Percentiles rank a stretch among this genome's conserved stretches.
These are phyloP conservation scores for Meyerozyma athensensis DNA, from an alignment of 1,139 yeast genomes.

Conservation along the genomic window DNA sequence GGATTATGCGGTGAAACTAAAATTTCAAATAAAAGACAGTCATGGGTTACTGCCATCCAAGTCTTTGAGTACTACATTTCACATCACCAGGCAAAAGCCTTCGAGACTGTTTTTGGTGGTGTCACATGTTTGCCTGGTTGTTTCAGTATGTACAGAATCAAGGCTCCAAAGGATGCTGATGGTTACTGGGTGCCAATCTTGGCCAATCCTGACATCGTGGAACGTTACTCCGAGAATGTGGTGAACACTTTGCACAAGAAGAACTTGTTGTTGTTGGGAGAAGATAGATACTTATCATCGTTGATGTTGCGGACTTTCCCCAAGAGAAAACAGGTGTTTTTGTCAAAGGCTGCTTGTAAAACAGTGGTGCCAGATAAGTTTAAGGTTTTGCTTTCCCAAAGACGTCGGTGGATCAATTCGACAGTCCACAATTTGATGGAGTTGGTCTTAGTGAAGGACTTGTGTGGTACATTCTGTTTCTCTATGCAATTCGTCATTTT, in stretches of 20 bases:
- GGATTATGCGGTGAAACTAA: conserved; percentile 98
- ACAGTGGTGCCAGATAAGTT: conserved; percentile 87
- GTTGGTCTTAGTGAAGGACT: conserved; percentile 77
- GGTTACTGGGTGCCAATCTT: conserved; percentile 97
- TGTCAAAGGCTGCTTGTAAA: conserved; percentile 94
- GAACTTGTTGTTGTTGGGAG: conserved; percentile 85
- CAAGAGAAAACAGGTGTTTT: conserved; percentile 84
- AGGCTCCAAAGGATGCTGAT: conserved; percentile 83
- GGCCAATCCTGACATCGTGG: conserved; percentile 95
- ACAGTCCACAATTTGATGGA: conserved; percentile 95
- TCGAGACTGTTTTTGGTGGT: conserved; percentile 93
- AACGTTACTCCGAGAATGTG: conserved; percentile 86
- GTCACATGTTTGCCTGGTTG: conserved; percentile 98
- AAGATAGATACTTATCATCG: conserved; percentile 84
- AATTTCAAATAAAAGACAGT: conserved; percentile 76
- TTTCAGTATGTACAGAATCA: conserved; percentile 92
- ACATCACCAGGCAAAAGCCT: conserved; percentile 94
- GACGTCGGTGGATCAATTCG: conserved; percentile 98
- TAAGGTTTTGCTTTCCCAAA: conserved; percentile 79
- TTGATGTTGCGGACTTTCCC: conserved; percentile 93
- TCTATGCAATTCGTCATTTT: conserved; percentile 94
- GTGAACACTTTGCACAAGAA: conserved; percentile 85
- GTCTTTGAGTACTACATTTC: conserved; percentile 95
- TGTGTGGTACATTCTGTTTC: conserved; percentile 95
- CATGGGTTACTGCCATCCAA: conserved; percentile 95